A percentile compares a stretch with the other conserved stretches of the same genome.
These are phyloP conservation scores for Cercospora janseana DNA, from an alignment of 2,329 filamentous ascomycete species.

Conservation along the genomic window DNA sequence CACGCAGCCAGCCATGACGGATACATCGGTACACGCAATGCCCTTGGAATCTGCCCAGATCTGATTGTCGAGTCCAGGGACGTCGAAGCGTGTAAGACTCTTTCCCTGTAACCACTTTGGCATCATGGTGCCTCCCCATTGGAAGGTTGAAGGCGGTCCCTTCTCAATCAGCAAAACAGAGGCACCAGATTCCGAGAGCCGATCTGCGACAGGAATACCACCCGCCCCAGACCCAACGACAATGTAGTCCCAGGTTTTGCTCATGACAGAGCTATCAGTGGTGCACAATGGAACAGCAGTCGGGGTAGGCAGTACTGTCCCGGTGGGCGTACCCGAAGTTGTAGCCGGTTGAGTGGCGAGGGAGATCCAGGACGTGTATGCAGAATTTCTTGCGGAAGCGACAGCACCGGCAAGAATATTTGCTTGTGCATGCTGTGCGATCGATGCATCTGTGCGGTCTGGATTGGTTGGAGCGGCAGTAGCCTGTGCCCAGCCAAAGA, in stretches of 20 bases:
- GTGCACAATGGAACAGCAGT: constrained; percentile 24
- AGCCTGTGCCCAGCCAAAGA: constrained; percentile 35
- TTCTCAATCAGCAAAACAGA: constrained; percentile 59
- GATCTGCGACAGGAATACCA: constrained; percentile 59
- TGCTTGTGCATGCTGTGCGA: constrained; percentile 57
- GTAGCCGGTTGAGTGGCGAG: constrained; percentile 38
- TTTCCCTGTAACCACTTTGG: constrained; percentile 62
- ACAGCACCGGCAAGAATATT: constrained; percentile 54
- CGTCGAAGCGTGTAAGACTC: constrained; percentile 67
- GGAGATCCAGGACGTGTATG: constrained; percentile 44
- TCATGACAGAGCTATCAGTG: constrained; percentile 37
- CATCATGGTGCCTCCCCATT: constrained; percentile 62
- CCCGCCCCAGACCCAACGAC: constrained; percentile 63
- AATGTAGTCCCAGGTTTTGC: constrained; percentile 60
- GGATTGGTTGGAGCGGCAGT: constrained; percentile 31
- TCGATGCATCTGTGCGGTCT: constrained; percentile 44
- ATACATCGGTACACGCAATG: constrained; percentile 67
- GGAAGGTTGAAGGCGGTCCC: constrained; percentile 57
- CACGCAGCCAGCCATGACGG: constrained; percentile 70
- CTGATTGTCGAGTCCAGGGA: constrained; percentile 69
- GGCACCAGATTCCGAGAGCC: constrained; percentile 62
- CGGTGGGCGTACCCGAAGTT: constrained; percentile 41
- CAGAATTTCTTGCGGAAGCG: constrained; percentile 45
- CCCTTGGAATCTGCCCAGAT: constrained; percentile 64
- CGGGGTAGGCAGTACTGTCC: constrained; percentile 24